Percentiles rank a stretch among this genome's conserved stretches.
phyloP scores from a whole-genome alignment of 805 yeast species.

The Yarrowia hollandica region DNA sequence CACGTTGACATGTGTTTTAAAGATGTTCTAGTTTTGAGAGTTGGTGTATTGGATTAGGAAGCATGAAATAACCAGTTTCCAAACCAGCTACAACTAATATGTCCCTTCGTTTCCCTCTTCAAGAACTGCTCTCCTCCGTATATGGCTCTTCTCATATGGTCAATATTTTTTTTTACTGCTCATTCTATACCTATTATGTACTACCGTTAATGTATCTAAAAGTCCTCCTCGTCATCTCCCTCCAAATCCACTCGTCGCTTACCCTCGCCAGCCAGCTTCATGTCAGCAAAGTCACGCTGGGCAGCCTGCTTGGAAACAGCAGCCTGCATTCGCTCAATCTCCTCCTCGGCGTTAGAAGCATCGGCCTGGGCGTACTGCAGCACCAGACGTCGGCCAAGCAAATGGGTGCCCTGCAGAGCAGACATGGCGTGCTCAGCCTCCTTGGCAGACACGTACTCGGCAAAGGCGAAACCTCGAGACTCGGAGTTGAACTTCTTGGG shows the following conservation, averaged over 20 bases:
- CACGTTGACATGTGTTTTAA: too few species aligned
- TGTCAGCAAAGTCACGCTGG: slow-evolving; percentile 67
- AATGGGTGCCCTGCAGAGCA: slow-evolving; percentile 92
- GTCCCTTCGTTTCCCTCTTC: too few species aligned
- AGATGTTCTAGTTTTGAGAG: too few species aligned
- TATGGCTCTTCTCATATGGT: too few species aligned
- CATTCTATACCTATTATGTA: too few species aligned
- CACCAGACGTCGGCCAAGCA: slow-evolving; percentile 90
- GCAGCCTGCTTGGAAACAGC: slow-evolving; percentile 81
- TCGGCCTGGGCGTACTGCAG: slow-evolving; percentile 89
- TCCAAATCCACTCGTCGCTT: slow-evolving; percentile 64
- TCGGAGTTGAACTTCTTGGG: slow-evolving; percentile 94
- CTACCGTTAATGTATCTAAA: background rate
- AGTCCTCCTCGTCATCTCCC: slow-evolving; percentile 49
- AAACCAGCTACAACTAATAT: too few species aligned
- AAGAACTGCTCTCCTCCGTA: too few species aligned
- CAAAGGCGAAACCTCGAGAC: slow-evolving; percentile 97
- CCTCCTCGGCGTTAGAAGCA: slow-evolving; percentile 81
- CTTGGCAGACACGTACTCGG: slow-evolving; percentile 79
- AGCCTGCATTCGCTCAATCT: slow-evolving; percentile 84
- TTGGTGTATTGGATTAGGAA: too few species aligned
- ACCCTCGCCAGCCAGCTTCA: slow-evolving; percentile 63
- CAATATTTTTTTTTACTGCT: too few species aligned
- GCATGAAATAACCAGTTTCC: too few species aligned
- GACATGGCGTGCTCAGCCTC: slow-evolving; percentile 96